Evolutionary conservation across 73 alveolate genomes (phyloP), one percentile per base, ranked within the genome.

Genomic region (Paraurostyla sp.): DNA sequence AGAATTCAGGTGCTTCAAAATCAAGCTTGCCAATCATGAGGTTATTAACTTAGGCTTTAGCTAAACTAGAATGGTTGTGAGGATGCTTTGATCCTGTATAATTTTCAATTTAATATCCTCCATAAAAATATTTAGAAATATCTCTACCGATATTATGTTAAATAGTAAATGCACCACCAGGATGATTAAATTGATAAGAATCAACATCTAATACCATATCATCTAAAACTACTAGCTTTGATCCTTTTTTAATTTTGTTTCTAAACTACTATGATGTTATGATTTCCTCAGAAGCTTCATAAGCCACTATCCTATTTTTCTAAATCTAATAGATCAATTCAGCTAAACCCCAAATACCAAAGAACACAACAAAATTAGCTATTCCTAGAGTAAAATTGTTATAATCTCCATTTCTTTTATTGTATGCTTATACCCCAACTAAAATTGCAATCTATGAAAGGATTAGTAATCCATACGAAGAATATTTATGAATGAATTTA

Each of bases 91-190:
- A 11, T 7, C 40, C 30, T n/a, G 60, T 46, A 60, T 60, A 58
- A 41, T 73, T 54, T 59, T 94, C 98, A 32, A 92, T 41, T 18
- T 90, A 89, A 51, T 87, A 80, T 4, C 93, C 94, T 18, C 98
- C 98, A 76, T 88, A 88, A 50, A 92, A 85, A 73, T 60, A 94
- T 59, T 93, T 94, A 0, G 95, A 87, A 30, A 94, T 78, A 43
- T 94, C 98, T 65, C 88, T 88, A 16, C 96, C 96, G 46, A 88
- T 88, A 59, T 62, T 75, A 30, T 88, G 62, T n/a, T 73, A 42
- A 58, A 93, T 63, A 46, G 86, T 83, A 68, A 87, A 94, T 46
- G 57, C 27, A 1, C 95, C 96, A 0, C 98, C 98, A 35, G 98
- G 98, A 83, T 94, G 98, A 27, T 46, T 69, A 40, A 11, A 16